Evolutionary conservation across 2,329 filamentous ascomycete species (phyloP), one percentile per base, ranked within the genome.

Genomic region (Hansfordia pulvinata): DNA sequence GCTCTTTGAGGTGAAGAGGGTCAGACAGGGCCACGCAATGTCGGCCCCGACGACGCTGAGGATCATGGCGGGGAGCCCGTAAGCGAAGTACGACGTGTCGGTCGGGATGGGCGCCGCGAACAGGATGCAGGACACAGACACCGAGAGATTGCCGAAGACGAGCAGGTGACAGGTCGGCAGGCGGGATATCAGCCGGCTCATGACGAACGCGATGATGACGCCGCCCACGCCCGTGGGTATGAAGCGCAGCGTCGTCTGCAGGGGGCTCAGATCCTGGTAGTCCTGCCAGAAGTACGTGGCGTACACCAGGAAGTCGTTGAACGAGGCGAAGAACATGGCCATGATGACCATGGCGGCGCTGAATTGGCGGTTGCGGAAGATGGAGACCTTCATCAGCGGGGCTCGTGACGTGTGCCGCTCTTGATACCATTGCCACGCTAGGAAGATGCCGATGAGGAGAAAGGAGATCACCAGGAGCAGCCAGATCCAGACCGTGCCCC

Each of bases 231-330:
- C 76, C 0, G 69, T 76, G 0, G 76, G 76, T 7, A 82, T 57
- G 44, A 80, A 82, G 3, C 74, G 69, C 7, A 81, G 44, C 9
- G 74, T 78, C 0, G 76, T 80, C 35, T 78, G 64, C n/a, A 80
- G 53, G 1, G 73, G 56, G 1, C 58, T 61, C 2, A 72, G 57
- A 1, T 62, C 66, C 38, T 76, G 72, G 43, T 67, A 80, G 35
- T 75, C 64, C 46, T 82, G 76, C 48, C 69, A 81, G 49, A 69
- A 78, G 47, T 76, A 81, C 4, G 76, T 82, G 2, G 72, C 65
- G 38, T 66, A 78, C 33, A 81, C 58, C 20, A 79, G 51, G 37
- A 64, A 78, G 44, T 75, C 74, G 50, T 76, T 79, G 52, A 81
- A 82, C 2, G 62, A 57, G 11, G 66, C 63, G 39, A 76, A 80